Conservation (phyloP, 345 rosid genomes). For the Pistacia atlantica region DNA sequence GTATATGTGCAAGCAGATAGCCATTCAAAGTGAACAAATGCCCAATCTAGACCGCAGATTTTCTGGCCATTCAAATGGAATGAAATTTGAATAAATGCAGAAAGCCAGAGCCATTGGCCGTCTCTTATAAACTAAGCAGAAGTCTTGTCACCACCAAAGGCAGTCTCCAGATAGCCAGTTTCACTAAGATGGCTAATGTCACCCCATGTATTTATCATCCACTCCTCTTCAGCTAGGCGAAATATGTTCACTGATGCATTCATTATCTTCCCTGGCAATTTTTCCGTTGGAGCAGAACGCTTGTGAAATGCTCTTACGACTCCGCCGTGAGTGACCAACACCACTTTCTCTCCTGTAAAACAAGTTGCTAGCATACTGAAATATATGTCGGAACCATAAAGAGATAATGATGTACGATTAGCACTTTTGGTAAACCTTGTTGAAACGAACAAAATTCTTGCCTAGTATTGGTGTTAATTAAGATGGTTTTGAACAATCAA, state of each 20-base stretch:
- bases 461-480: neutral
- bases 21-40: no score
- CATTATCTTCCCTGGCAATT: constrained; percentile 15
- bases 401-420: neutral
- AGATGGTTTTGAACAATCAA: neutral
- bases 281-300: constrained; percentile 9
- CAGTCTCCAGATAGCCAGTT: constrained; percentile 7
- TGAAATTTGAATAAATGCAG: neutral
- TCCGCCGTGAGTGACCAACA: constrained; percentile 19
- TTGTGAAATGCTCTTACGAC: constrained; percentile 15
- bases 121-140: neutral
- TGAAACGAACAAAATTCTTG: neutral
- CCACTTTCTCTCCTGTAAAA: constrained; percentile 15
- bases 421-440: neutral
- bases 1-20: no score
- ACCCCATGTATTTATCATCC: constrained; percentile 11
- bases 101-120: no score
- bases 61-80: neutral
- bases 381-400: neutral
- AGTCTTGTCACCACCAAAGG: constrained; percentile 4
- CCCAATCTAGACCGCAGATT: no score
- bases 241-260: constrained; percentile 18
- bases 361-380: neutral
- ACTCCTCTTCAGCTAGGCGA: constrained; percentile 3
- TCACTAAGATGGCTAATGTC: constrained; percentile 15